These are phyloP conservation scores for Corylus heterophylla DNA, from an alignment of 306 rosid species.

Conservation along the genomic window DNA sequence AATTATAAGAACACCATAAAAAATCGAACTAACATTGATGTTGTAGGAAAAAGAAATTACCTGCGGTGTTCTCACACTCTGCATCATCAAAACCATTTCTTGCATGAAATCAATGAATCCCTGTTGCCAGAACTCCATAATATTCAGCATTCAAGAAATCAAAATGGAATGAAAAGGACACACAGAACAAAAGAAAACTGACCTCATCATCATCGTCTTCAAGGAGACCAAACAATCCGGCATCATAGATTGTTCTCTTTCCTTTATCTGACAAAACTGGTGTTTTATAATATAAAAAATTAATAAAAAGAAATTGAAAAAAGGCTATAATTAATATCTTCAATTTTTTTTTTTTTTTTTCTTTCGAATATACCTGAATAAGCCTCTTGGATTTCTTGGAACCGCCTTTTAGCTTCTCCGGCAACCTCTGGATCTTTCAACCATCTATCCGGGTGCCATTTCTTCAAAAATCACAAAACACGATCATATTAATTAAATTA, in stretches of 20 bases:
- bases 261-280: constrained; percentile 45
- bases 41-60: background rate
- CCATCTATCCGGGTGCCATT: too few relatives aligned
- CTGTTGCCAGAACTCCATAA: constrained; percentile 5
- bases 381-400: constrained; percentile 47
- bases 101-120: constrained; percentile 49
- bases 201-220: constrained; percentile 47
- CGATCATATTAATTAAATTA: too few relatives aligned
- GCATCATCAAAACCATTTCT: constrained; percentile 40
- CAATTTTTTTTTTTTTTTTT: background rate
- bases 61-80: constrained; percentile 22
- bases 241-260: constrained; percentile 43
- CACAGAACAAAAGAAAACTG: background rate
- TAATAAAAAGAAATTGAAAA: background rate
- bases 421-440: too few relatives aligned
- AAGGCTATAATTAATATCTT: too few relatives aligned
- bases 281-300: background rate
- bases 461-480: constrained; percentile 3
- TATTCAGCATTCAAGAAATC: background rate
- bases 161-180: background rate
- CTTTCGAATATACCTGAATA: constrained; percentile 30
- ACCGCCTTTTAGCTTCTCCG: constrained; percentile 37
- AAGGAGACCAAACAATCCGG: constrained; percentile 42
- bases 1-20: too few relatives aligned
- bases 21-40: too few relatives aligned